These are phyloP conservation scores for Penicillium sp. DNA, from an alignment of 2,329 filamentous ascomycete genomes.

Conservation along the genomic window DNA sequence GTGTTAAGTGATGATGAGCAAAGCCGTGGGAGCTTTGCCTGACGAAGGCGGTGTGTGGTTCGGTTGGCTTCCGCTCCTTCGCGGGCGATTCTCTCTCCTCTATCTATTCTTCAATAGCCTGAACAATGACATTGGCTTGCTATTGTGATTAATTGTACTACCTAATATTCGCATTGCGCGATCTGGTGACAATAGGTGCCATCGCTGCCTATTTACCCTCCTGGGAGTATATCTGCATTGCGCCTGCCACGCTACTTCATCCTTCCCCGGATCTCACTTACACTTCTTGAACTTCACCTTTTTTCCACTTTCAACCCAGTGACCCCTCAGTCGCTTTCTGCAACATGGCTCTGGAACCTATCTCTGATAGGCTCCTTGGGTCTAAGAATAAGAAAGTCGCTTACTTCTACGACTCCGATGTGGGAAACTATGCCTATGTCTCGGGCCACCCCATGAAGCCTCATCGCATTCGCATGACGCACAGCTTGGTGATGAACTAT, in stretches of 20 bases:
- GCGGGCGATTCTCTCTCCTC: constrained; percentile 23
- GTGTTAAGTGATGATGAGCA: constrained; percentile 5
- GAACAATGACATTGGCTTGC: constrained; percentile 14
- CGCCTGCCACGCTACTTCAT: constrained; percentile 4
- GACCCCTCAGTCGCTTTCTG: background rate
- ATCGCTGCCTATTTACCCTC: constrained; percentile 1
- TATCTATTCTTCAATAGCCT: constrained; percentile 15
- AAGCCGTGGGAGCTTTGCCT: constrained; percentile 13
- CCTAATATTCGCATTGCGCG: constrained; percentile 2
- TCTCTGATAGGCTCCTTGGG: constrained; percentile 41
- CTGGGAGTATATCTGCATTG: constrained; percentile 5
- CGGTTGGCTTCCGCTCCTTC: constrained; percentile 16
- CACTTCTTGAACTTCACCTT: background rate
- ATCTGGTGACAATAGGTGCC: constrained; percentile 7
- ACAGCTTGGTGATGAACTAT: constrained; percentile 62
- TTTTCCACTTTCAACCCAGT: constrained; percentile 1
- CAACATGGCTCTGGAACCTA: constrained; percentile 47
- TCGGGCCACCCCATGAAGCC: constrained; percentile 62
- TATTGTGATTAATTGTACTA: constrained; percentile 8
- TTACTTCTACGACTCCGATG: constrained; percentile 97
- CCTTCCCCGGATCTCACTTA: constrained; percentile 11
- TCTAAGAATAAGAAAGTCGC: constrained; percentile 71
- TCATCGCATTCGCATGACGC: constrained; percentile 59
- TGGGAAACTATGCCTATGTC: constrained; percentile 96
- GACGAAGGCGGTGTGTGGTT: constrained; percentile 29